Percentiles rank a stretch among this genome's conserved stretches.
phyloP scores from a whole-genome alignment of 2,329 filamentous ascomycete genomes.

The Plenodomus tracheiphilus region DNA sequence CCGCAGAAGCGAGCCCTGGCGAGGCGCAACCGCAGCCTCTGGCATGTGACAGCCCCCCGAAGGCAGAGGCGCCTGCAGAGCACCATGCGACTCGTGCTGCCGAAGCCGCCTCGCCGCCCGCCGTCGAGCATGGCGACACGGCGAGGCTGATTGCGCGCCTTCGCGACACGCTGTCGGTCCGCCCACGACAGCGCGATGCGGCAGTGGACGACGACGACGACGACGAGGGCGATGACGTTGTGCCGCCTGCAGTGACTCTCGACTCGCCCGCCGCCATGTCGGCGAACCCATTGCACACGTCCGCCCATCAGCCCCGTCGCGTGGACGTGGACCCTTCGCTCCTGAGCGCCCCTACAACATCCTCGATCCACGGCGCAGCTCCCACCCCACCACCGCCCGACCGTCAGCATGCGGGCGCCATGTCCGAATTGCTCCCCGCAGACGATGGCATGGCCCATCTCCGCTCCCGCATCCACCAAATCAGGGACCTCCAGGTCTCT shows the following conservation, averaged over 20 bases:
- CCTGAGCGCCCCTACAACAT: constrained; percentile 26
- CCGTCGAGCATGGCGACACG: constrained; percentile 6
- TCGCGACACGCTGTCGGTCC: constrained; percentile 26
- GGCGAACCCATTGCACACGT: constrained; percentile 31
- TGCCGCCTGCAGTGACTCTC: constrained; percentile 6
- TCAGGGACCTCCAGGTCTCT: constrained; percentile 48
- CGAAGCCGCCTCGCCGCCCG: constrained; percentile 1
- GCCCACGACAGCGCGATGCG: constrained; percentile 27
- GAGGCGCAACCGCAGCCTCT: constrained; percentile 7
- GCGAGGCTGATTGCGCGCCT: constrained; percentile 17
- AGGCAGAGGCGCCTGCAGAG: constrained; percentile 8
- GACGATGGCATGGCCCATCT: constrained; percentile 56
- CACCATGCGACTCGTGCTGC: constrained; percentile 3
- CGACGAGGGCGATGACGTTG: constrained; percentile 25
- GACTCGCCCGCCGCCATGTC: constrained; percentile 32
- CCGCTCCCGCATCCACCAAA: constrained; percentile 52
- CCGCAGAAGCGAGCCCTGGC: constrained; percentile 19
- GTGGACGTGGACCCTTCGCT: constrained; percentile 27
- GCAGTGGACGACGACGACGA: constrained; percentile 29
- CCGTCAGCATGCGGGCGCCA: constrained; percentile 29
- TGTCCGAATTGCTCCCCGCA: constrained; percentile 49
- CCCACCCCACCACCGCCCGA: constrained; percentile 5
- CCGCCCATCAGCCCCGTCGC: constrained; percentile 32
- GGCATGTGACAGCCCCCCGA: constrained; percentile 34
- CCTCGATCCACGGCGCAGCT: constrained; percentile 13